Percentiles rank a stretch among this genome's conserved stretches.
Conservation (phyloP, 192 early-diverging fungal genomes). For the Backusella luteola region DNA sequence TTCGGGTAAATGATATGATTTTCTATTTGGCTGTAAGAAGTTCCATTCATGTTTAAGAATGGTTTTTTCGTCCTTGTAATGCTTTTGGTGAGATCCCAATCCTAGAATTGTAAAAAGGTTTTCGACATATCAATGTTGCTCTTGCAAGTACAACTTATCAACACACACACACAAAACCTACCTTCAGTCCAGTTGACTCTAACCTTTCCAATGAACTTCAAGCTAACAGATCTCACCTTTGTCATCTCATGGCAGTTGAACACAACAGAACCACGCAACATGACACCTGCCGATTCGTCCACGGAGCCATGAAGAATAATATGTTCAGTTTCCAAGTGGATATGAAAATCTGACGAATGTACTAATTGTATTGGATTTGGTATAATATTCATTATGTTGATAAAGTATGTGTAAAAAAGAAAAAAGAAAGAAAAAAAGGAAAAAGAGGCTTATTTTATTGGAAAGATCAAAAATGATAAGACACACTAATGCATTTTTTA, state of each 20-base stretch:
- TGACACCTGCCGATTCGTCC: constrained; percentile 42
- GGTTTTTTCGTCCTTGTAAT: constrained; percentile 36
- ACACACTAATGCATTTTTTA: not conserved
- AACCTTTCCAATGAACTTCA: constrained; percentile 53
- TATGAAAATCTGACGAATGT: constrained; percentile 31
- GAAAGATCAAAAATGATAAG: not conserved
- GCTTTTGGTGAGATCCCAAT: constrained; percentile 30
- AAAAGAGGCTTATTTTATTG: constrained; percentile 4
- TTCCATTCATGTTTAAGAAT: constrained; percentile 57
- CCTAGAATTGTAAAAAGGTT: not conserved
- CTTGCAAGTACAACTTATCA: not conserved
- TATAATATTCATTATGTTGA: constrained; percentile 1
- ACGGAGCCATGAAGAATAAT: constrained; percentile 39
- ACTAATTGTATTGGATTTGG: constrained; percentile 28
- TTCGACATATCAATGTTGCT: not conserved
- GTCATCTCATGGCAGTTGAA: constrained; percentile 49
- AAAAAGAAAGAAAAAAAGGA: not conserved
- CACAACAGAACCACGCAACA: constrained; percentile 55
- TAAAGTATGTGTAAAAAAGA: not conserved
- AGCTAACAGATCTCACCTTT: constrained; percentile 47
- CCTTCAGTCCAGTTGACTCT: constrained; percentile 50
- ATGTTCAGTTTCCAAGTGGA: constrained; percentile 33
- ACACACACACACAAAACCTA: constrained; percentile 7
- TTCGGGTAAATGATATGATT: constrained; percentile 36
- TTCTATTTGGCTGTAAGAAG: constrained; percentile 48